Base-by-base conservation (phyloP, 805 yeast genomes). In the Kodamaea jinghongensis region DNA sequence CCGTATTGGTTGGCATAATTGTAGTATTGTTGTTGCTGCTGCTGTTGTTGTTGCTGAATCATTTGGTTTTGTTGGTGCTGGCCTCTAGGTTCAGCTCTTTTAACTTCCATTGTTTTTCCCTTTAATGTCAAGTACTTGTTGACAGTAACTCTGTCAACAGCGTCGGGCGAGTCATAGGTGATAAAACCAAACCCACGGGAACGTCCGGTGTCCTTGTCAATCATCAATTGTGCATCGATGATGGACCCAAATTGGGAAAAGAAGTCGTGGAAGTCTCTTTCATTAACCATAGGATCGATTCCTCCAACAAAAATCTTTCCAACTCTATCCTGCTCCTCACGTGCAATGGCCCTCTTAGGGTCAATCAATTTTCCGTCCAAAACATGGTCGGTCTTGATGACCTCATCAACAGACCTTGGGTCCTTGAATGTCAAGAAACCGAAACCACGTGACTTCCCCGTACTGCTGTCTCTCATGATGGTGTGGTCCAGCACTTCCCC, bases 221-320 rank as follows among this genome's bases (percentile, higher is more conserved):
- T 78, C 99, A 91, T 91, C 50, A 91, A 76, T 66, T 90, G 97
- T 36, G 96, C 96, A 64, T 93, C 98, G 52, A 91, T 85, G 43
- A 91, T 90, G 30, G 80, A 79, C 51, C 97, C 98, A 63, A 83
- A 91, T 63, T 83, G 83, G 41, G 86, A 78, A 57, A 91, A 91
- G 62, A 86, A 89, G 36, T 77, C 81, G 60, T 83, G 83, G 63
- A 91, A 93, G 49, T 90, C 97, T 48, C 78, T 78, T 52, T 95
- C 96, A 47, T 89, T 88, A 38, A 90, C 96, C 57, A 87, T 91
- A 14, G 95, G 86, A 39, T 95, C 90, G 45, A 91, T 85, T 50
- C 99, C 99, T 49, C 99, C 99, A 29, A 91, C 97, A 57, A 91
- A 91, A 50, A 91, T 90, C 68, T 91, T 91, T 51, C 97, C 96